Conservation (phyloP, 140 eudicot species). For the Ambrosia hybrid region DNA sequence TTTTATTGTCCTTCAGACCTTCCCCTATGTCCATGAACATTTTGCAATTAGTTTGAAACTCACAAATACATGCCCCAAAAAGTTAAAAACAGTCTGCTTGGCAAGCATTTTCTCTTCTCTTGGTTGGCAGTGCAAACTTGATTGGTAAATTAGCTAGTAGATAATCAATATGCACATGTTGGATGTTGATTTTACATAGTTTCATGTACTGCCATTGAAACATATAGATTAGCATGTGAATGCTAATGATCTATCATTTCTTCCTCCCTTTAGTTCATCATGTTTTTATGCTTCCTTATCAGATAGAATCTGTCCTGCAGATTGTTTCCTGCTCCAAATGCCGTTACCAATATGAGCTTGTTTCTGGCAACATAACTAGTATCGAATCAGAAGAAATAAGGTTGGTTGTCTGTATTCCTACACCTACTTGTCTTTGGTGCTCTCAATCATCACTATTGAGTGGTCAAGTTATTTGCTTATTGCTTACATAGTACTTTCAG, state of each 20-base stretch:
- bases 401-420: conserved; percentile 52
- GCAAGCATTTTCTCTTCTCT: conserved; percentile 9
- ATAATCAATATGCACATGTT: conserved; percentile 12
- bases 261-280: conserved; percentile 5
- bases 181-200: background rate
- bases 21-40: conserved; percentile 1
- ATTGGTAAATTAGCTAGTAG: conserved; percentile 10
- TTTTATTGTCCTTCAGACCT: too few relatives aligned
- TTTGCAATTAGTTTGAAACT: background rate
- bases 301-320: conserved; percentile 40
- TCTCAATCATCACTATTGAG: conserved; percentile 4
- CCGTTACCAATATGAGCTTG: conserved; percentile 92
- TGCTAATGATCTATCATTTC: background rate
- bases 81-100: background rate
- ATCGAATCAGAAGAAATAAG: conserved; percentile 96
- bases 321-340: conserved; percentile 90
- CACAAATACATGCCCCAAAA: background rate
- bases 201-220: background rate
- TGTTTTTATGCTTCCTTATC: conserved; percentile 22
- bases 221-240: conserved; percentile 10
- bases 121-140: conserved; percentile 6
- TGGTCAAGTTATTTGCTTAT: conserved; percentile 9
- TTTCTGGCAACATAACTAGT: conserved; percentile 71
- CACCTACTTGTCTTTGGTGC: conserved; percentile 19
- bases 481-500: conserved; percentile 16